phyloP scores from a whole-genome alignment of 306 rosid species.

The Canavalia gladiata region DNA sequence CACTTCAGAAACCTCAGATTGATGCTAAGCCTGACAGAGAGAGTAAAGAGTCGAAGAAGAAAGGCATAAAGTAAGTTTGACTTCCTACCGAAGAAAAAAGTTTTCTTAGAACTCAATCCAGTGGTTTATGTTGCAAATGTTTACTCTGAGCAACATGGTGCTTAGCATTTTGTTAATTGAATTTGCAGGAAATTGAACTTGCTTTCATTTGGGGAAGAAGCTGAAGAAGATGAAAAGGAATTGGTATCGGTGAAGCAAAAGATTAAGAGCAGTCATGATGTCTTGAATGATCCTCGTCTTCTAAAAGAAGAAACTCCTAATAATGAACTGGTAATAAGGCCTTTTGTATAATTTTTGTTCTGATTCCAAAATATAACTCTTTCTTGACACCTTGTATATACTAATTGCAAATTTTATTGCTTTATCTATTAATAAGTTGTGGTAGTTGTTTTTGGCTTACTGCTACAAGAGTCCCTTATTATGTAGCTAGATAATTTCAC shows the following conservation, averaged over 20 bases:
- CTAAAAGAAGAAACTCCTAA: slow-evolving; percentile 64
- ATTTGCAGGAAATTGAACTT: slow-evolving; percentile 79
- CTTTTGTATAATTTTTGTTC: slow-evolving; percentile 29
- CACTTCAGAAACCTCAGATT: slow-evolving; percentile 50
- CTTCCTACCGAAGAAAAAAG: slow-evolving; percentile 4
- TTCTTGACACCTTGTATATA: slow-evolving; percentile 33
- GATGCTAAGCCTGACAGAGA: slow-evolving; percentile 60
- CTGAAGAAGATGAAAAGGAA: slow-evolving; percentile 96
- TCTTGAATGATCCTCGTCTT: slow-evolving; percentile 97
- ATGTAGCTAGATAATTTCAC: slow-evolving; percentile 16
- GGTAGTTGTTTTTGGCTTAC: slow-evolving; percentile 32
- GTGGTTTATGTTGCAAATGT: not conserved
- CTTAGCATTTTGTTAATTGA: slow-evolving; percentile 17
- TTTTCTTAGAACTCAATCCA: slow-evolving; percentile 32
- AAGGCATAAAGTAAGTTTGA: slow-evolving; percentile 80
- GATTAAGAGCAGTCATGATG: slow-evolving; percentile 96
- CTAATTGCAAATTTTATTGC: slow-evolving; percentile 9
- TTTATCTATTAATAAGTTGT: slow-evolving; percentile 20
- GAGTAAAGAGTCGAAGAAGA: slow-evolving; percentile 71
- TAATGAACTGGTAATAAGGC: slow-evolving; percentile 65
- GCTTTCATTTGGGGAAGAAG: slow-evolving; percentile 97
- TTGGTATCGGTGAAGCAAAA: slow-evolving; percentile 78
- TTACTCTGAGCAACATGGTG: slow-evolving; percentile 1
- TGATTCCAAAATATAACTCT: slow-evolving; percentile 31
- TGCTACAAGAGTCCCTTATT: not conserved